Conservation (phyloP, 345 rosid genomes). For the Adansonia digitata region DNA sequence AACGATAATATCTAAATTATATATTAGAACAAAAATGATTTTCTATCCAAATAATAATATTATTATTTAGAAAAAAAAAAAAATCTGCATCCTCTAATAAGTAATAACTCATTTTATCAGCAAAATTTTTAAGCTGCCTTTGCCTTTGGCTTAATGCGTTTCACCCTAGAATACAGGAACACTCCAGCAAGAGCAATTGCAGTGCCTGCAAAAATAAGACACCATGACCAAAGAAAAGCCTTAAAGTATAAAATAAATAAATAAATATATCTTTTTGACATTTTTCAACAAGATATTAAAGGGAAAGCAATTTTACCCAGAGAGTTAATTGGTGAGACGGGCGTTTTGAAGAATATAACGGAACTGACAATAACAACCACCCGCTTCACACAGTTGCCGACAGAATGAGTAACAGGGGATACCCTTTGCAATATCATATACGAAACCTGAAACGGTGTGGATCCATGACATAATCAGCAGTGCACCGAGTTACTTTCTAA, state of each 20-base stretch:
- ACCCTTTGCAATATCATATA: conserved; percentile 95
- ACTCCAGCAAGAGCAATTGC: conserved; percentile 95
- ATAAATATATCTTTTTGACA: neutral
- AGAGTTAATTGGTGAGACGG: conserved; percentile 76
- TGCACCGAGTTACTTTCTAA: no score
- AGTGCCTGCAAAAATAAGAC: conserved; percentile 54
- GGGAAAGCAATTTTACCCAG: conserved; percentile 46
- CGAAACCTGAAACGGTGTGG: conserved; percentile 63
- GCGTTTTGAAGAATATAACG: conserved; percentile 78
- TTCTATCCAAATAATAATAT: no score
- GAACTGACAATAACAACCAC: conserved; percentile 99
- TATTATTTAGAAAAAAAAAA: no score
- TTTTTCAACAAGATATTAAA: neutral
- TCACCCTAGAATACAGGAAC: conserved; percentile 91
- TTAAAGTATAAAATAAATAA: neutral
- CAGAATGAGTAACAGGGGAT: conserved; percentile 96
- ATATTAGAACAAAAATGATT: no score
- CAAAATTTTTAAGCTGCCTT: conserved; percentile 54
- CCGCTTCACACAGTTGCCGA: conserved; percentile 98
- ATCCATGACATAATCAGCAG: conserved; percentile 10
- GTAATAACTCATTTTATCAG: neutral
- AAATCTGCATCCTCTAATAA: no score
- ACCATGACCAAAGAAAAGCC: neutral
- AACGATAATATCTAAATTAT: no score
- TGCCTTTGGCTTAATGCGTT: conserved; percentile 80